Conservation (phyloP, 257 asterid species). For the Nicotiana knightiana region DNA sequence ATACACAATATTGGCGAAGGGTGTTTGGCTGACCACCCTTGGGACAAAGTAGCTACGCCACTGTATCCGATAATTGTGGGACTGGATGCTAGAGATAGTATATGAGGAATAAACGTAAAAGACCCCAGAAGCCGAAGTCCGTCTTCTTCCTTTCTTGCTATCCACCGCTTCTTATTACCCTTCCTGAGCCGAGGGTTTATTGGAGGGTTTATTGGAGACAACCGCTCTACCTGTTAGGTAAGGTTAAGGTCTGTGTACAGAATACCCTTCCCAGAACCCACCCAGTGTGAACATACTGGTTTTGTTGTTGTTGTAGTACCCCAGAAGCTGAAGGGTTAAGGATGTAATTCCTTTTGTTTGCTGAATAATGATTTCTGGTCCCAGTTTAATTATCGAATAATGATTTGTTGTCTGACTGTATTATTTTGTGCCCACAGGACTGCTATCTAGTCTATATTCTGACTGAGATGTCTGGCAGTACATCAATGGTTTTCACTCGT, state of each 20-base stretch:
- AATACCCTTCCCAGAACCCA: too few relatives aligned
- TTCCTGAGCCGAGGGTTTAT: too few relatives aligned
- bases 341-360: background rate
- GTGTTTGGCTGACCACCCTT: too few relatives aligned
- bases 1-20: too few relatives aligned
- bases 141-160: too few relatives aligned
- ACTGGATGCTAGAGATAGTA: background rate
- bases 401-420: background rate
- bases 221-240: too few relatives aligned
- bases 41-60: too few relatives aligned
- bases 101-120: background rate
- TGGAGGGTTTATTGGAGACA: too few relatives aligned
- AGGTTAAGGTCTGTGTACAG: too few relatives aligned
- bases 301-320: too few relatives aligned
- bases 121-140: background rate
- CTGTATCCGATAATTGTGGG: background rate
- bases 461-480: slow-evolving; percentile 63
- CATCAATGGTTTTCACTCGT: slow-evolving; percentile 90
- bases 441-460: slow-evolving; percentile 84
- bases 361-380: background rate
- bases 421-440: slow-evolving; percentile 37
- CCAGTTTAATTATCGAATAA: background rate
- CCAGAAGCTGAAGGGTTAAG: background rate
- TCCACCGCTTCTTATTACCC: too few relatives aligned
- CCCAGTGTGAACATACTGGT: too few relatives aligned